These are phyloP conservation scores for Dryadomyces quercus-mongolicae DNA, from an alignment of 2,329 filamentous ascomycete genomes.

Conservation along the genomic window DNA sequence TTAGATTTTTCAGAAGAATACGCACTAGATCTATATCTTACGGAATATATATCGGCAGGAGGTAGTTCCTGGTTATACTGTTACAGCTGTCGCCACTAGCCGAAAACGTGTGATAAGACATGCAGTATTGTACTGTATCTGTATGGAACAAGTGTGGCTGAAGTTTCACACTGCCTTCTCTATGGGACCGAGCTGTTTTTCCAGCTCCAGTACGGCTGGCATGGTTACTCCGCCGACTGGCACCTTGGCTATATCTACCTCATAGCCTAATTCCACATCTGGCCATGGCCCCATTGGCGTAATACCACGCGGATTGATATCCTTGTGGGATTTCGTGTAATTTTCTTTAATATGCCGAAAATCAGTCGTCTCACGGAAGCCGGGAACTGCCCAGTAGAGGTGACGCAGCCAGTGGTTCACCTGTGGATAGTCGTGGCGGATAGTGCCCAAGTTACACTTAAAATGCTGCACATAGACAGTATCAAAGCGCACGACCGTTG, in stretches of 20 bases:
- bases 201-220: constrained; percentile 23
- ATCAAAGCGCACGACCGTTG: constrained; percentile 48
- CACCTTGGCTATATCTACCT: constrained; percentile 34
- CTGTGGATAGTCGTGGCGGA: constrained; percentile 47
- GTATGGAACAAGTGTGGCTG: too few species aligned
- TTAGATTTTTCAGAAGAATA: too few species aligned
- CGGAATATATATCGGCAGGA: too few species aligned
- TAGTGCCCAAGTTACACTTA: constrained; percentile 51
- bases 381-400: constrained; percentile 43
- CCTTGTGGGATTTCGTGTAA: constrained; percentile 42
- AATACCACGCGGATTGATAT: constrained; percentile 49
- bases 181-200: constrained; percentile 12
- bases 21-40: too few species aligned
- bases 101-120: too few species aligned
- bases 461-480: constrained; percentile 53
- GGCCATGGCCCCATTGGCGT: constrained; percentile 52
- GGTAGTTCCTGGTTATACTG: too few species aligned
- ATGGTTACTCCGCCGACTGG: constrained; percentile 33
- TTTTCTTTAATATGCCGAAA: constrained; percentile 60
- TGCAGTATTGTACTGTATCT: too few species aligned
- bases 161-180: background rate
- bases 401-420: constrained; percentile 48
- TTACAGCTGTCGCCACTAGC: too few species aligned
- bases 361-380: constrained; percentile 46
- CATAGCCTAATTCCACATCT: constrained; percentile 39